Conservation (phyloP, 2,329 filamentous ascomycete species). For the Neobulgaria alba region DNA sequence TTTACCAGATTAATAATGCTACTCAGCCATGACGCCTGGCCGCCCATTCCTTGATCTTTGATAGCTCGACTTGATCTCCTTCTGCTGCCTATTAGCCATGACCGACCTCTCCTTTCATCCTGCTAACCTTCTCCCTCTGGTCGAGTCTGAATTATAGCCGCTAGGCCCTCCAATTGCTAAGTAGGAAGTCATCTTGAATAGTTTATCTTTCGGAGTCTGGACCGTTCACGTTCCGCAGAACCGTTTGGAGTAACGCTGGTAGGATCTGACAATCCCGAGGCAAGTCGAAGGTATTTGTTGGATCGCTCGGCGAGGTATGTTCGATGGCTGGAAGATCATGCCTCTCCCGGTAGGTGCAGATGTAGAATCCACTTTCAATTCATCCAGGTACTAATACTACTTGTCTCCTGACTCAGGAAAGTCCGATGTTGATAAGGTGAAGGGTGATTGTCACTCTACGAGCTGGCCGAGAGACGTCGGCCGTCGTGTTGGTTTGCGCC, state of each 20-base stretch:
- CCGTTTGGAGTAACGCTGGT: not conserved
- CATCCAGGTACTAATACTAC: not conserved
- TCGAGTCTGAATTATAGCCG: conserved; percentile 19
- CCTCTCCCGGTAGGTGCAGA: not conserved
- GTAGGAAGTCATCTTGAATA: conserved; percentile 24
- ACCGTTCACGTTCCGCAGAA: not conserved
- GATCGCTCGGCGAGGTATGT: not conserved
- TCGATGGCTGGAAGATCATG: not conserved
- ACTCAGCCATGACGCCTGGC: conserved; percentile 80
- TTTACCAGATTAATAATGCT: conserved; percentile 94
- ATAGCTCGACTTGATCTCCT: conserved; percentile 34
- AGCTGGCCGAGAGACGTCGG: no score
- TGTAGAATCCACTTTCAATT: not conserved
- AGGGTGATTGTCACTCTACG: not conserved
- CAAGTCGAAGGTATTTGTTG: not conserved
- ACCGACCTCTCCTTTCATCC: not conserved
- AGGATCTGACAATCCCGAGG: not conserved
- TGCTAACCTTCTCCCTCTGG: conserved; percentile 21
- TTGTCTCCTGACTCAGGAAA: not conserved
- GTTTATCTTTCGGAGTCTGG: no score
- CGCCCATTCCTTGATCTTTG: conserved; percentile 58
- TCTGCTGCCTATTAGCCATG: conserved; percentile 11
- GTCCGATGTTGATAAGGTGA: not conserved
- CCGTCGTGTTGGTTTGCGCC: no score
- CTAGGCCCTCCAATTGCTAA: conserved; percentile 18